phyloP scores from a whole-genome alignment of 2,329 filamentous ascomycete genomes.

The Pseudogymnoascus sp. region DNA sequence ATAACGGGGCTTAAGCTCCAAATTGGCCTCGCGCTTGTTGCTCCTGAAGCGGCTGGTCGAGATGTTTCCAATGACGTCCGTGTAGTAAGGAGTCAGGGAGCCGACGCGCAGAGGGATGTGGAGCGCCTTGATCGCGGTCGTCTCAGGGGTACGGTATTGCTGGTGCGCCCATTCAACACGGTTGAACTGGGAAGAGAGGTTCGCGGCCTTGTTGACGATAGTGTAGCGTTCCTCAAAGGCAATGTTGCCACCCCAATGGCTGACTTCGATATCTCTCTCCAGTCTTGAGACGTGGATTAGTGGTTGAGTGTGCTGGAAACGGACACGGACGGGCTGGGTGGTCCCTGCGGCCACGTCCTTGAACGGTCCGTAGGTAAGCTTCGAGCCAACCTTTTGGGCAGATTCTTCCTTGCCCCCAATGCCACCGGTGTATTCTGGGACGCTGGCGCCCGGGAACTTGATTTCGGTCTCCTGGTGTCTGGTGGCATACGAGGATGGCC shows the following conservation, averaged over 20 bases:
- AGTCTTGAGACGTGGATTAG: constrained; percentile 71
- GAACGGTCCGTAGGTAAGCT: constrained; percentile 87
- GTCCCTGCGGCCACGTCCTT: constrained; percentile 73
- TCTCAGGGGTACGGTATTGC: constrained; percentile 69
- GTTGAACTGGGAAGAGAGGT: constrained; percentile 64
- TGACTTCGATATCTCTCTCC: constrained; percentile 89
- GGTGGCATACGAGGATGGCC: constrained; percentile 74
- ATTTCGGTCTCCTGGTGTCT: constrained; percentile 95
- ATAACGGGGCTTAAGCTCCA: constrained; percentile 90
- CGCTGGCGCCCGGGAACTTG: constrained; percentile 70
- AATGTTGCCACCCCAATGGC: constrained; percentile 95
- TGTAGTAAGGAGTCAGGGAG: constrained; percentile 85
- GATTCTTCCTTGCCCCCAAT: constrained; percentile 48
- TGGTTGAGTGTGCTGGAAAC: constrained; percentile 94
- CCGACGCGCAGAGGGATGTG: constrained; percentile 72
- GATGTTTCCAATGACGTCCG: constrained; percentile 93
- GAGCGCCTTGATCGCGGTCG: constrained; percentile 73
- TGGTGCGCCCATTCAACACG: constrained; percentile 68
- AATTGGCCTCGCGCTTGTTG: constrained; percentile 67
- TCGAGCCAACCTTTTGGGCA: constrained; percentile 76
- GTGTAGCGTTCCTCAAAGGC: constrained; percentile 93
- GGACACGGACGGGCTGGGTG: constrained; percentile 63
- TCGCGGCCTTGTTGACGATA: constrained; percentile 78
- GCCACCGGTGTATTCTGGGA: constrained; percentile 80
- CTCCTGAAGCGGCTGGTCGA: constrained; percentile 84